Base-by-base conservation (phyloP, 2,329 filamentous ascomycete species). In the Cladosporium sp. region DNA sequence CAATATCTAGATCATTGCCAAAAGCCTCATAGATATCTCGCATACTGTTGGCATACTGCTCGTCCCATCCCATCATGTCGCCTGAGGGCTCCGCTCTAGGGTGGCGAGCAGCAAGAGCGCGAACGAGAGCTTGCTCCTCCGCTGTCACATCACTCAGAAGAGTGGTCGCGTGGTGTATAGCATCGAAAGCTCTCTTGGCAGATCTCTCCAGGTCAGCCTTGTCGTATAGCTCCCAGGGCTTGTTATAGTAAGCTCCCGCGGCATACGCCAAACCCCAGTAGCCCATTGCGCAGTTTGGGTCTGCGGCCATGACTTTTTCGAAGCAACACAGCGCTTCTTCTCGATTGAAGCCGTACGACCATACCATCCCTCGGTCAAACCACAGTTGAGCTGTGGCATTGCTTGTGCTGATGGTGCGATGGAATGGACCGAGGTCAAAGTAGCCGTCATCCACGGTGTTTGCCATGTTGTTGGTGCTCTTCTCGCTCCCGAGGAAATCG, bases 171-270 rank as follows among this genome's bases (percentile, higher is more conserved):
- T 77, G 66, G 57, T 67, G 56, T 58, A 77, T 74, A 0, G 81
- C 79, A 13, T 68, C 57, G 56, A 79, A 75, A 4, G 81, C 81
- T 28, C 75, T 73, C 7, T 34, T 44, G 20, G 40, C 35, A 15
- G 52, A 55, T 13, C 15, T n/a, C 39, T 73, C 67, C 6, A 87
- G 74, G 62, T 91, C 88, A 0, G 77, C 71, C 1, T 78, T 72
- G 55, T 88, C 86, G 62, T 91, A 90, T 22, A 83, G 78, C 25
- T 83, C 80, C 89, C 89, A 91, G 0, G 88, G 85, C 66, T 91
- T 90, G 74, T 92, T 90, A 71, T 89, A 87, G 66, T 93, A 91
- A 3, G 89, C 89, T 0, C 89, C 89, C 0, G 89, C 73, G 1
- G 85, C 78, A 68, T 88, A 91, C 0, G 89, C 85, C 4, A 88